These are phyloP conservation scores for Ophiobolus disseminans DNA, from an alignment of 2,329 filamentous ascomycete genomes.

Conservation along the genomic window DNA sequence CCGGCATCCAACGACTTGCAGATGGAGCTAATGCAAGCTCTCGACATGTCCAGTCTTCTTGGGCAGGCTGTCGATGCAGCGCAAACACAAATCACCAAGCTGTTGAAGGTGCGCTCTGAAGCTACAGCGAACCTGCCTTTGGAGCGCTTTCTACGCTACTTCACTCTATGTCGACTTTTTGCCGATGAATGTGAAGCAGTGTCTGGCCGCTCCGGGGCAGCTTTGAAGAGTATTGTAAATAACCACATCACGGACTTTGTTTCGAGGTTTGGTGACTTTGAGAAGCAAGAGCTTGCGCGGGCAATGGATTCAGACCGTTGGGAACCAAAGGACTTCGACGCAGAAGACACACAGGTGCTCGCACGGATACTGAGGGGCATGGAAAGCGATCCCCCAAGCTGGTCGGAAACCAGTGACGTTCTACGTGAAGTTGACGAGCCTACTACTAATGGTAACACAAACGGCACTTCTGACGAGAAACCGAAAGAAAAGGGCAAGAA, in stretches of 20 bases:
- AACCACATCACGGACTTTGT: constrained; percentile 83
- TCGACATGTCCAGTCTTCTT: constrained; percentile 79
- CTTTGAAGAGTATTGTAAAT: constrained; percentile 80
- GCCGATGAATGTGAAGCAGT: constrained; percentile 87
- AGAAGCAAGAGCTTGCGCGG: constrained; percentile 76
- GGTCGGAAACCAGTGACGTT: constrained; percentile 64
- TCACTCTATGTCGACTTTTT: constrained; percentile 81
- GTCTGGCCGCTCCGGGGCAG: constrained; percentile 76
- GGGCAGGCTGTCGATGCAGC: constrained; percentile 82
- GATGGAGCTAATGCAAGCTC: constrained; percentile 76
- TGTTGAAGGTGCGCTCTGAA: constrained; percentile 78
- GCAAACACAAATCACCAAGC: constrained; percentile 74
- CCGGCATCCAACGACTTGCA: constrained; percentile 55
- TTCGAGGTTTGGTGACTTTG: constrained; percentile 70
- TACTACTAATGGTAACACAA: constrained; percentile 37
- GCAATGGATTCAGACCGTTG: constrained; percentile 83
- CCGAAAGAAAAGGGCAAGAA: constrained; percentile 55
- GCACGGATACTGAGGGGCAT: constrained; percentile 71
- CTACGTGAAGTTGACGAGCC: constrained; percentile 29
- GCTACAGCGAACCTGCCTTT: constrained; percentile 73
- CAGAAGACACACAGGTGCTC: constrained; percentile 67
- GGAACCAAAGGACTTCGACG: constrained; percentile 77
- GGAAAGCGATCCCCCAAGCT: constrained; percentile 71
- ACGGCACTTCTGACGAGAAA: constrained; percentile 41
- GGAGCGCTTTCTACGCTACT: constrained; percentile 78